phyloP scores from a whole-genome alignment of 495 filamentous ascomycete species.

The Hypoxylon subgilvum region DNA sequence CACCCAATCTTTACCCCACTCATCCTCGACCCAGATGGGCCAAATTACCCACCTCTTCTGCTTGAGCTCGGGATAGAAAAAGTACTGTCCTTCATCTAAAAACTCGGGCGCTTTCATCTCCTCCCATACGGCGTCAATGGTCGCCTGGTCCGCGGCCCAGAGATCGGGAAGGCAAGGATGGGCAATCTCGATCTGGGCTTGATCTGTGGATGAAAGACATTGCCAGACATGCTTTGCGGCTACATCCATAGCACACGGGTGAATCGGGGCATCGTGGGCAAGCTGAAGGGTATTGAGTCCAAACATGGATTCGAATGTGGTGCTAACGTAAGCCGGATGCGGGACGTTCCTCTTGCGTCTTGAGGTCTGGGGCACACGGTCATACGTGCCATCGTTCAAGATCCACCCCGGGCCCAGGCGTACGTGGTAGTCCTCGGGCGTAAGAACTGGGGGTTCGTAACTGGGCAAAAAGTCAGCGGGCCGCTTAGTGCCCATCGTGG shows the following conservation, averaged over 20 bases:
- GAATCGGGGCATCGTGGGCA: constrained; percentile 26
- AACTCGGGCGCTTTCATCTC: constrained; percentile 5
- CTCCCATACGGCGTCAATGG: constrained; percentile 4
- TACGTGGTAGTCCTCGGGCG: constrained; percentile 2
- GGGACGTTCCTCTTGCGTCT: constrained; percentile 33
- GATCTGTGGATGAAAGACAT: constrained; percentile 9
- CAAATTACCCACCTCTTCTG: constrained; percentile 28
- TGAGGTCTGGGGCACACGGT: constrained; percentile 17
- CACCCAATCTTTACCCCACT: constrained; percentile 33
- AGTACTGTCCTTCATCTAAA: neutral
- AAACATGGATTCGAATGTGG: constrained; percentile 10
- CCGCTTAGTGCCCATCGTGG: no score
- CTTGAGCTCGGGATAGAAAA: constrained; percentile 17
- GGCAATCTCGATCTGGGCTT: neutral
- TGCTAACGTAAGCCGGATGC: constrained; percentile 13
- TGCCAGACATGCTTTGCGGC: constrained; percentile 28
- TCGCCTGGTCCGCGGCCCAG: constrained; percentile 16
- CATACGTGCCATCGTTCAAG: constrained; percentile 34
- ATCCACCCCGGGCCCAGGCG: constrained; percentile 33
- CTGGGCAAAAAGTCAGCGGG: no score
- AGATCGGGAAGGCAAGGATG: constrained; percentile 31
- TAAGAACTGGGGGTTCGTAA: neutral
- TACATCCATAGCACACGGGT: constrained; percentile 23
- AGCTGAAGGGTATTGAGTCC: constrained; percentile 38
- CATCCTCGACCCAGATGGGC: constrained; percentile 41